Evolutionary conservation across 2,329 filamentous ascomycete genomes (phyloP), one percentile per base, ranked within the genome.

Genomic region (Trichoderma afroharzianum): DNA sequence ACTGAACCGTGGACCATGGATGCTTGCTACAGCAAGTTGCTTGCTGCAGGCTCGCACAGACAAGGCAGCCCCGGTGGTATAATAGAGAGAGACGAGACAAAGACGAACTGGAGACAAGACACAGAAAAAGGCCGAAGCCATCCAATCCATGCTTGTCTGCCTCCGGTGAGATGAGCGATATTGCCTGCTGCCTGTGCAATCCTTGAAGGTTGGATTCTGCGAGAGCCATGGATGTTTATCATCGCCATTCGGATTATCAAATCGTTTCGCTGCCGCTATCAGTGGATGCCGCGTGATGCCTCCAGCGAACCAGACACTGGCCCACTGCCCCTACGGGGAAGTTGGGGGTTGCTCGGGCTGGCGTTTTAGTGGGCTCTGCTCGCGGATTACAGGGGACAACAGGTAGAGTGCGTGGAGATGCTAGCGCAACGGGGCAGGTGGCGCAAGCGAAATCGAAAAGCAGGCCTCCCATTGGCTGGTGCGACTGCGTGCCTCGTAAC

Each of bases 211-310:
- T 15, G 53, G 53, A 30, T 18, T 30, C 26, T 15, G 55, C 3
- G 14, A 43, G 26, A 43, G 33, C 59, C 58, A 61, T 39, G 58
- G 61, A 53, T 68, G 64, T 43, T 59, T 68, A 68, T 68, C 64
- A 68, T 14, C 8, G 36, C 59, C 47, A 66, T 59, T 58, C 57
- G 59, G 64, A 68, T 68, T 68, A 68, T 59, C 64, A 68, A 59
- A 68, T 68, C 33, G 64, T 68, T 68, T 68, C 32, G 64, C 64
- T 59, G 64, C 64, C 55, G 64, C 64, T 68, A 68, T 68, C 64
- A 32, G 64, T 68, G 64, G 64, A 68, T 68, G 64, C 64, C 55
- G 64, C 64, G 33, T 59, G 64, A 59, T 53, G 64, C 36, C 33
- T 32, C 24, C 55, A 68, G 64, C 55, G 24, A 68, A 33, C 64